Percentiles rank a stretch among this genome's conserved stretches.
Conservation (phyloP, 2,329 filamentous ascomycete species). For the Cryphonectria radicalis region DNA sequence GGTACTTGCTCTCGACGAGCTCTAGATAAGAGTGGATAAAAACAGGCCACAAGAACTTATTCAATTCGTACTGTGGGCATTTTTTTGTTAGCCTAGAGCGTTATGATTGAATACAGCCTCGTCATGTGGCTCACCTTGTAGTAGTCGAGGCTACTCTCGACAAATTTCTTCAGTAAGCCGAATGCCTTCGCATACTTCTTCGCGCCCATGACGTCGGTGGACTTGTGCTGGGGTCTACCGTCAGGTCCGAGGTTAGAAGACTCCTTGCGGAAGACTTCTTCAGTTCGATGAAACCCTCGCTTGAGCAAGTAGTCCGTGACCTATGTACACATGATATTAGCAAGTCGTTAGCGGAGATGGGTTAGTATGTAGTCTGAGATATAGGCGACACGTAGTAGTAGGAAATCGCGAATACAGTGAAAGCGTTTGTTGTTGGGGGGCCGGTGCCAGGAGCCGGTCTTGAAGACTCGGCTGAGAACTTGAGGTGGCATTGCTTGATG, state of each 20-base stretch:
- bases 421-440: not conserved
- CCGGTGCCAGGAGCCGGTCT: not conserved
- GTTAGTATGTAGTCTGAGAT: not conserved
- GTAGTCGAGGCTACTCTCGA: constrained; percentile 88
- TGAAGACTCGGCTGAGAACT: not conserved
- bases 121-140: constrained; percentile 70
- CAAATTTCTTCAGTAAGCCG: constrained; percentile 76
- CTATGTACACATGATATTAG: constrained; percentile 39
- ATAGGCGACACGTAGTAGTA: not conserved
- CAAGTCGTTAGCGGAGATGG: not conserved
- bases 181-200: constrained; percentile 79
- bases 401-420: not conserved
- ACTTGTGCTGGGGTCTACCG: constrained; percentile 71
- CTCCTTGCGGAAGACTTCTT: constrained; percentile 90
- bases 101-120: not conserved
- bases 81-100: constrained; percentile 30
- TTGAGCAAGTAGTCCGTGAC: constrained; percentile 95
- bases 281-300: constrained; percentile 90
- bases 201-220: constrained; percentile 71
- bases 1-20: constrained; percentile 72
- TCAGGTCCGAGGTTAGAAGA: constrained; percentile 82
- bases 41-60: constrained; percentile 86
- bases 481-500: not conserved
- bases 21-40: constrained; percentile 93
- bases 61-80: constrained; percentile 72